Percentiles rank a stretch among this genome's conserved stretches.
Conservation (phyloP, 2,329 filamentous ascomycete genomes). For the Aspergillus sclerotialis region DNA sequence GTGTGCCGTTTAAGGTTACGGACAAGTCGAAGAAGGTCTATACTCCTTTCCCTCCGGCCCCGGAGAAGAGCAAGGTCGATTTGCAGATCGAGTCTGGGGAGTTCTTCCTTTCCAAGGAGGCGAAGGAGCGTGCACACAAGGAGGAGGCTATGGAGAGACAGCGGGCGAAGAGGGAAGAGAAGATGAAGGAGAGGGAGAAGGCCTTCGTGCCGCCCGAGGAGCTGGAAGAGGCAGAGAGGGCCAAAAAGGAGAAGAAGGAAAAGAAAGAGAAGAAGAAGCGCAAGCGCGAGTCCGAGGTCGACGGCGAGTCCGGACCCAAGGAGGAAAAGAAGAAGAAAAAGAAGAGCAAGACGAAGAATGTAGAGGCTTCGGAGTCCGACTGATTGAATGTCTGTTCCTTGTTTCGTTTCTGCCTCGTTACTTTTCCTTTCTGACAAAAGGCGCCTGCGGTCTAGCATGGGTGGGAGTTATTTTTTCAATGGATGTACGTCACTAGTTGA, state of each 20-base stretch:
- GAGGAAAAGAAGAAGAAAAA: constrained; percentile 55
- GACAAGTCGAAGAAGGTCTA: constrained; percentile 94
- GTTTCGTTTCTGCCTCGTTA: constrained; percentile 3
- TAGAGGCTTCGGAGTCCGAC: constrained; percentile 13
- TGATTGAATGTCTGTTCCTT: constrained; percentile 6
- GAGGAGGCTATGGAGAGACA: constrained; percentile 79
- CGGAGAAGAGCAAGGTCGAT: constrained; percentile 99
- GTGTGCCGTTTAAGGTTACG: constrained; percentile 73
- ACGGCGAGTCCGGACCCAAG: constrained; percentile 24
- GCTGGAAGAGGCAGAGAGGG: constrained; percentile 46
- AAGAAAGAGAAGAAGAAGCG: constrained; percentile 40
- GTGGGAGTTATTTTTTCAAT: constrained; percentile 25
- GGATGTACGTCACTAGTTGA: too few species aligned
- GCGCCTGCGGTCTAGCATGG: constrained; percentile 34
- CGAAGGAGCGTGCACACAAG: constrained; percentile 75
- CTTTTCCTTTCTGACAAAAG: constrained; percentile 9
- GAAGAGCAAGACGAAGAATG: constrained; percentile 29
- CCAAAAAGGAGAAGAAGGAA: constrained; percentile 38
- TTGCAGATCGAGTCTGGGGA: constrained; percentile 96
- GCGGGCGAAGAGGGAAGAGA: constrained; percentile 79
- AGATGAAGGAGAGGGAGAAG: constrained; percentile 73
- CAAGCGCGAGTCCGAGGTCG: constrained; percentile 28
- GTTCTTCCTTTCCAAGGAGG: constrained; percentile 90
- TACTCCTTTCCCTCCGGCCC: constrained; percentile 92
- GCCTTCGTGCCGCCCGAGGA: constrained; percentile 87